These are phyloP conservation scores for Vigna unguiculata DNA, from an alignment of 306 rosid genomes.

Conservation along the genomic window DNA sequence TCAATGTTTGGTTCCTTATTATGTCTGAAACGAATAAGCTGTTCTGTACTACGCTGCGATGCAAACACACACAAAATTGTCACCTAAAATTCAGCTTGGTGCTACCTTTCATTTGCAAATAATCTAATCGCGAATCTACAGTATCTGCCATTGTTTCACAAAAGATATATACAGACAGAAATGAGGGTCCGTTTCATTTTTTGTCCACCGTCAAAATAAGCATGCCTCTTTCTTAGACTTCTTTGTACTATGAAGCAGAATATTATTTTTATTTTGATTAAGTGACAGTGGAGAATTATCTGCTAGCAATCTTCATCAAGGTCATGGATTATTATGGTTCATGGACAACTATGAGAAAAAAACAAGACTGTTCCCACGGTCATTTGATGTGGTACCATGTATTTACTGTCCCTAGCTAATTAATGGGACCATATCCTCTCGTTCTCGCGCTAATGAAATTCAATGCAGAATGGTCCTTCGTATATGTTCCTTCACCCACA, in stretches of 20 bases:
- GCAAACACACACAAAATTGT: conserved; percentile 25
- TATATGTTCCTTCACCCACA: conserved; percentile 4
- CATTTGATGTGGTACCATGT: conserved; percentile 45
- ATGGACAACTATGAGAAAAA: conserved; percentile 4
- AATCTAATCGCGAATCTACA: conserved; percentile 44
- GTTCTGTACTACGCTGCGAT: conserved; percentile 23
- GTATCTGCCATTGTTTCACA: conserved; percentile 26
- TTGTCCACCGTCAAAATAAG: conserved; percentile 57
- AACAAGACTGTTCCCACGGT: conserved; percentile 24
- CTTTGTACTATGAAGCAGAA: neutral
- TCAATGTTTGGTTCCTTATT: conserved; percentile 24
- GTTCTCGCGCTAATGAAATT: conserved; percentile 46
- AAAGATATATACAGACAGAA: conserved; percentile 32
- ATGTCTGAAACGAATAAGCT: conserved; percentile 26
- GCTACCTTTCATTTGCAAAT: conserved; percentile 25
- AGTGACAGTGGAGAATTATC: neutral
- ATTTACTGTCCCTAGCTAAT: conserved; percentile 38
- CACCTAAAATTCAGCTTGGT: conserved; percentile 21
- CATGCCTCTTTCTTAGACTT: conserved; percentile 22
- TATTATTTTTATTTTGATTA: neutral
- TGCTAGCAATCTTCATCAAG: conserved; percentile 22
- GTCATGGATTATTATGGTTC: neutral
- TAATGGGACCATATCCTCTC: conserved; percentile 41
- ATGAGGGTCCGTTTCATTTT: conserved; percentile 37
- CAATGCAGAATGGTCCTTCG: conserved; percentile 39